Percentiles rank a stretch among this genome's conserved stretches.
Conservation (phyloP, 1,139 yeast species). For the Scheffersomyces stambukii region DNA sequence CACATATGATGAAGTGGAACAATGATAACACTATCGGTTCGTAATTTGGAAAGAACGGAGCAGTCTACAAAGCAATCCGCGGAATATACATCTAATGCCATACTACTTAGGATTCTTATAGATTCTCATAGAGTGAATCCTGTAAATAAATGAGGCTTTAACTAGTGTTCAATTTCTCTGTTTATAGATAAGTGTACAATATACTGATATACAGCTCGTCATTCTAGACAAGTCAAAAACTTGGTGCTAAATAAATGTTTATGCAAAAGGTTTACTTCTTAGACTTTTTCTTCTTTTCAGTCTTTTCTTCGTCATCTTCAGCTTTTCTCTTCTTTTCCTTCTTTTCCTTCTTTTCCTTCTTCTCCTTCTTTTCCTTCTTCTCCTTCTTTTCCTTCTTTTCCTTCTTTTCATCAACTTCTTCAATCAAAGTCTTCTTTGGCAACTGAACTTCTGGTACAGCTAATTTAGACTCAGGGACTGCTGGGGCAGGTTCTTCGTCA, state of each 20-base stretch:
- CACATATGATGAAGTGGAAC: too few species aligned
- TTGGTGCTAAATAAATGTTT: too few species aligned
- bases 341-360: slow-evolving; percentile 38
- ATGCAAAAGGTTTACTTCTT: too few species aligned
- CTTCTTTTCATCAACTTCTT: slow-evolving; percentile 33
- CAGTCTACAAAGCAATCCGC: too few species aligned
- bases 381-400: slow-evolving; percentile 64
- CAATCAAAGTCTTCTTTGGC: slow-evolving; percentile 42
- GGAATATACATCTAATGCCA: too few species aligned
- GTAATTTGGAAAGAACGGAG: too few species aligned
- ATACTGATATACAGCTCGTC: too few species aligned
- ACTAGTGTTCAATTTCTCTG: slow-evolving; percentile 1
- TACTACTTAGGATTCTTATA: too few species aligned
- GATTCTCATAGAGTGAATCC: too few species aligned
- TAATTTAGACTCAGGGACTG: slow-evolving; percentile 45
- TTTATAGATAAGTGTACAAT: slow-evolving; percentile 5
- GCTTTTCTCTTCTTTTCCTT: slow-evolving; percentile 50
- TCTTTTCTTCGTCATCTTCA: slow-evolving; percentile 48
- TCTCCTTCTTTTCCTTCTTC: slow-evolving; percentile 61
- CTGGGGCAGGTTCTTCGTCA: slow-evolving; percentile 59
- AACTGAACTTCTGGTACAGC: slow-evolving; percentile 50
- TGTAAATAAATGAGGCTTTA: too few species aligned
- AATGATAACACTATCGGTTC: too few species aligned
- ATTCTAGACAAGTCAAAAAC: too few species aligned
- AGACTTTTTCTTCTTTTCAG: slow-evolving; percentile 45